phyloP scores from a whole-genome alignment of 2,329 filamentous ascomycete species.

The Dothistroma pini region DNA sequence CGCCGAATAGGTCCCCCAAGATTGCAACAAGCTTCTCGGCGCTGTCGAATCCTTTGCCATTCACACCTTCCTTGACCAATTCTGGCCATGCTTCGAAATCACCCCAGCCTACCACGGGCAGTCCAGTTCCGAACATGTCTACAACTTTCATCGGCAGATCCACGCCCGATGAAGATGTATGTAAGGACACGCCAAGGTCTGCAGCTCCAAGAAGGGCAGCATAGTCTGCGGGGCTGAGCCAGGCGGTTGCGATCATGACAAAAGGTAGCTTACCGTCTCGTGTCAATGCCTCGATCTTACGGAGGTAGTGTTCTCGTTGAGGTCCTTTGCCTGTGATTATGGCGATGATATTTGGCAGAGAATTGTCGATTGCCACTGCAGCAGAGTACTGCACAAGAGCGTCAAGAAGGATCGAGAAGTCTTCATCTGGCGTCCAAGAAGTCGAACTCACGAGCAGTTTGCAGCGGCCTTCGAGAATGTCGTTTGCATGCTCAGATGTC shows the following conservation, averaged over 20 bases:
- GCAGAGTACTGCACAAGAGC: conserved; percentile 73
- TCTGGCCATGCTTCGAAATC: conserved; percentile 86
- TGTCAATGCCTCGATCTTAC: conserved; percentile 60
- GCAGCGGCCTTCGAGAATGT: conserved; percentile 42
- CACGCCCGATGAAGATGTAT: conserved; percentile 90
- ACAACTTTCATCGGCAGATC: conserved; percentile 99
- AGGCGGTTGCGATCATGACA: conserved; percentile 73
- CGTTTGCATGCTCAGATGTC: conserved; percentile 56
- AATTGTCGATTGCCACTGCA: conserved; percentile 36
- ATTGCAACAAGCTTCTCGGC: conserved; percentile 61
- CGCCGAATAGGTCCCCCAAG: conserved; percentile 61
- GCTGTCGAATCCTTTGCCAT: conserved; percentile 80
- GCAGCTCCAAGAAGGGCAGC: conserved; percentile 77
- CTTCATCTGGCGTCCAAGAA: conserved; percentile 96
- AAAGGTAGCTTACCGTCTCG: conserved; percentile 61
- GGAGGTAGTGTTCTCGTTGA: conserved; percentile 70
- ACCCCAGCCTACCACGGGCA: conserved; percentile 85
- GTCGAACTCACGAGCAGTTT: conserved; percentile 86
- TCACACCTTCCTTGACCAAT: conserved; percentile 80
- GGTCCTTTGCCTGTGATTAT: conserved; percentile 96
- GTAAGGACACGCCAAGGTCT: conserved; percentile 84
- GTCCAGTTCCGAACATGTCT: conserved; percentile 94
- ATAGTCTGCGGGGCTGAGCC: conserved; percentile 81
- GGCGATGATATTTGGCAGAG: conserved; percentile 67
- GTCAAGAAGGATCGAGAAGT: conserved; percentile 83